Conservation (phyloP, 768 basidiomycete species). For the Mycena kentingensis region DNA sequence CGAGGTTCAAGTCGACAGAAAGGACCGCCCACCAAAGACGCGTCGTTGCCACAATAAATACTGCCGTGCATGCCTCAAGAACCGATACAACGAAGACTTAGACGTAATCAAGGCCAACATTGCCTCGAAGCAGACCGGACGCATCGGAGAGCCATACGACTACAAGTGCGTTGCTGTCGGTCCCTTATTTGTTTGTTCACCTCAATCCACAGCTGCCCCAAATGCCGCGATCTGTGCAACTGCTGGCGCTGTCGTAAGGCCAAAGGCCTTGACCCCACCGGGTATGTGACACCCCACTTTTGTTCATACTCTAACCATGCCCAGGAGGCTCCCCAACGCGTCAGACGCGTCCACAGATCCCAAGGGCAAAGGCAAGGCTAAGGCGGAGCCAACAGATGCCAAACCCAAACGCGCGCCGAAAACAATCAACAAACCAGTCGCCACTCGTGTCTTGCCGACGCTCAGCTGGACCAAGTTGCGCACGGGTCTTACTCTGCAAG, state of each 20-base stretch:
- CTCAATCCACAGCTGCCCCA: constrained; percentile 63
- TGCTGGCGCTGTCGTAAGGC: constrained; percentile 67
- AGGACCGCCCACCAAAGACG: constrained; percentile 29
- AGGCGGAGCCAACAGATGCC: constrained; percentile 14
- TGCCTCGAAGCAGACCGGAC: constrained; percentile 21
- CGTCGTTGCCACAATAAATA: constrained; percentile 59
- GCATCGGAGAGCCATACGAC: constrained; percentile 37
- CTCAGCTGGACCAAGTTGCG: constrained; percentile 58
- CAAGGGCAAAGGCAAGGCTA: constrained; percentile 18
- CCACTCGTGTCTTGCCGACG: constrained; percentile 37
- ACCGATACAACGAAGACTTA: constrained; percentile 61
- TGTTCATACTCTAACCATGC: neutral
- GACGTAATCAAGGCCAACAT: constrained; percentile 39
- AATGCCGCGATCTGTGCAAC: constrained; percentile 67
- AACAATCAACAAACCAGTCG: constrained; percentile 35
- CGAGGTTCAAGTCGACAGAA: constrained; percentile 22
- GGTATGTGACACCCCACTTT: constrained; percentile 48
- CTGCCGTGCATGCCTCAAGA: constrained; percentile 67
- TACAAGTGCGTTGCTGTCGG: constrained; percentile 49
- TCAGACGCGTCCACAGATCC: constrained; percentile 8
- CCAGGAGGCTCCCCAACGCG: constrained; percentile 17
- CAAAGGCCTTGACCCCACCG: constrained; percentile 59
- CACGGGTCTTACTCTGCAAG: constrained; percentile 42
- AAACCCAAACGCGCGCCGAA: constrained; percentile 29
- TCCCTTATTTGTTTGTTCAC: constrained; percentile 6